phyloP scores from a whole-genome alignment of 495 filamentous ascomycete species.

The Barbatosphaeria neglecta region DNA sequence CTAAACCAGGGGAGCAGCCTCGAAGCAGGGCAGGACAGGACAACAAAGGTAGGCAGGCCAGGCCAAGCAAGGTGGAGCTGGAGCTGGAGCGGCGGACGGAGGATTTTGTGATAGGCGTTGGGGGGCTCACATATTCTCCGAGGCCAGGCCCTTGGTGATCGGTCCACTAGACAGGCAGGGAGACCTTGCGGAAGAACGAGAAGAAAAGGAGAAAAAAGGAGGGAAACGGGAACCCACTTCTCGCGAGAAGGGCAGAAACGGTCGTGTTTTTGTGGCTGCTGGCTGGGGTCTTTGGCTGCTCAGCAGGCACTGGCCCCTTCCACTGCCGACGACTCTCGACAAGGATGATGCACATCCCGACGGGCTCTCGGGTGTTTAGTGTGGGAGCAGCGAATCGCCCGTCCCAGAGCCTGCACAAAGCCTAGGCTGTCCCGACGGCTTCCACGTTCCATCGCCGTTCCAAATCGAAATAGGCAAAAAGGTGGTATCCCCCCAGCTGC shows the following conservation, averaged over 20 bases:
- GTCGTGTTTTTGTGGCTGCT: constrained; percentile 7
- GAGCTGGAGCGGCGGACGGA: background rate
- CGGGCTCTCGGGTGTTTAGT: background rate
- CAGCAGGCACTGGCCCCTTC: background rate
- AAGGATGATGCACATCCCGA: background rate
- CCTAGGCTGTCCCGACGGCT: background rate
- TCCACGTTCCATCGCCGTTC: constrained; percentile 14
- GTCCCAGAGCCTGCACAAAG: background rate
- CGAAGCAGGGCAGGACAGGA: too few species aligned
- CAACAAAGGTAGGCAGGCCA: background rate
- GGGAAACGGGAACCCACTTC: constrained; percentile 5
- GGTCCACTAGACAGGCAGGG: too few species aligned
- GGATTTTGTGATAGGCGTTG: too few species aligned
- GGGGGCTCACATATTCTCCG: constrained; percentile 16
- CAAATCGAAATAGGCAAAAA: constrained; percentile 11
- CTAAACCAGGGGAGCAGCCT: constrained; percentile 5
- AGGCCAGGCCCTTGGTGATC: background rate
- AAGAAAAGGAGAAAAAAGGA: constrained; percentile 1
- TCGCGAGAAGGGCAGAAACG: constrained; percentile 5
- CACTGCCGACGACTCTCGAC: background rate
- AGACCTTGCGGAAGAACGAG: too few species aligned
- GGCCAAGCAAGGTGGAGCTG: too few species aligned
- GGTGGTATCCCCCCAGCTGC: too few species aligned
- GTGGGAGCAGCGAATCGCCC: background rate
- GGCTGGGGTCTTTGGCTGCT: background rate